Evolutionary conservation across 225 moss, liverwort and hornwort species (phyloP).

Genomic region (Bryum argenteum): DNA sequence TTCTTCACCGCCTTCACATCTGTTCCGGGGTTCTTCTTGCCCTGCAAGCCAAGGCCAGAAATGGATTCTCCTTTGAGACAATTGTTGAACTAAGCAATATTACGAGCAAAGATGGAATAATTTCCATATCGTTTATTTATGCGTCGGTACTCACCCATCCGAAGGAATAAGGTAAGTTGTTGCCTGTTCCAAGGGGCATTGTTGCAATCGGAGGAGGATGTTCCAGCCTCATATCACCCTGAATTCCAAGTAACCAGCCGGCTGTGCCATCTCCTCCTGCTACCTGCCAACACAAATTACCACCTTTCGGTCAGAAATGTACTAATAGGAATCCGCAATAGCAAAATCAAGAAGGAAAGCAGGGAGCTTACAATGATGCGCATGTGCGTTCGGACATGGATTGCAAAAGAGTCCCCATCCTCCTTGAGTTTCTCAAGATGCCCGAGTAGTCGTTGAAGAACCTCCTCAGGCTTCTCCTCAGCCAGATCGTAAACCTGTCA

Average conservation of each 20-base stretch:
- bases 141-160: conserved; percentile 73
- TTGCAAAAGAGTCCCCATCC: conserved; percentile 60
- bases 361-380: conserved; percentile 68
- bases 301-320: too few relatives aligned
- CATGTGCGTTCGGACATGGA: conserved; percentile 57
- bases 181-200: conserved; percentile 92
- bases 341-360: too few relatives aligned
- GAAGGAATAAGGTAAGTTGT: conserved; percentile 91
- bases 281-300: conserved; percentile 61
- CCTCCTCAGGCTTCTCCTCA: conserved; percentile 64
- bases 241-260: conserved; percentile 85
- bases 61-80: too few relatives aligned
- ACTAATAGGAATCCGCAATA: too few relatives aligned
- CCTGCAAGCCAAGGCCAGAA: conserved; percentile 48
- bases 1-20: conserved; percentile 53
- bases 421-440: conserved; percentile 61
- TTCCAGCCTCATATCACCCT: conserved; percentile 69
- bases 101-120: too few relatives aligned
- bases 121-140: too few relatives aligned
- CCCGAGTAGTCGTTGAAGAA: conserved; percentile 47
- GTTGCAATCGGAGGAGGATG: conserved; percentile 83
- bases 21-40: conserved; percentile 83
- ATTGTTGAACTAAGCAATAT: not conserved
- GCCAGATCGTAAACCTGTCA: conserved; percentile 73
- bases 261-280: conserved; percentile 96